Evolutionary conservation across 106 monocot species (phyloP), one percentile per base, ranked within the genome.

Genomic region (Dendrobium nobile): DNA sequence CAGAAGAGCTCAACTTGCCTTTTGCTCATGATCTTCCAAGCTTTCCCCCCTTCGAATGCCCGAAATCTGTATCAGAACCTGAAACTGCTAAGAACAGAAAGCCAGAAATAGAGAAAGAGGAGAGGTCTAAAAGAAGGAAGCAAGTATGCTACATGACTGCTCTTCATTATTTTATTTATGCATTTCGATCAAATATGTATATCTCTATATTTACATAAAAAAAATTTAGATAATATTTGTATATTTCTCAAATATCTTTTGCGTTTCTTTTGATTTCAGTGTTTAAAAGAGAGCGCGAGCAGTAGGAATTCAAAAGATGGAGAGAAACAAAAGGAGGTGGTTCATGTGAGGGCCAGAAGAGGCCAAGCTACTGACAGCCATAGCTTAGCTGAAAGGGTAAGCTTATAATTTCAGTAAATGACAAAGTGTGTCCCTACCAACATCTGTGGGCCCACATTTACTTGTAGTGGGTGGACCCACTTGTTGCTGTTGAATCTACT

Each of bases 351-450:
- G 58, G 91, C 91, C 61, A 81, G 87, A 73, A 88, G 91, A 85
- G 91, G 91, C 81, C 91, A 91, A 87, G 91, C 91, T 43, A 92
- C 91, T 83, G 91, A 91, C 83, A 91, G 91, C 84, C 91, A 91
- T 72, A 91, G 91, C 73, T 76, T 91, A 33, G 91, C 91, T 77
- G 91, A 91, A 77, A 86, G 91, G 86, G 91, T 91, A 91, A 79
- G 56, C 47, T 67, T 81, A 58, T 40, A 78, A 61, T 78, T 55
- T 78, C 41, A 56, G 27, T 37, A 74, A 41, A 17, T 41, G 74
- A 74, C 74, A 74, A 6, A 74, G 6, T 19, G 19, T 27, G 70
- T 6, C 33, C 43, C 74, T 43, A 74, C 40, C 74, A 41, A 70
- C 43, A 74, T 18, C 4, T 5, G 42, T 9, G 19, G 13, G 2